Evolutionary conservation across 495 filamentous ascomycete genomes (phyloP).

Genomic region (Baudoinia panamericana): DNA sequence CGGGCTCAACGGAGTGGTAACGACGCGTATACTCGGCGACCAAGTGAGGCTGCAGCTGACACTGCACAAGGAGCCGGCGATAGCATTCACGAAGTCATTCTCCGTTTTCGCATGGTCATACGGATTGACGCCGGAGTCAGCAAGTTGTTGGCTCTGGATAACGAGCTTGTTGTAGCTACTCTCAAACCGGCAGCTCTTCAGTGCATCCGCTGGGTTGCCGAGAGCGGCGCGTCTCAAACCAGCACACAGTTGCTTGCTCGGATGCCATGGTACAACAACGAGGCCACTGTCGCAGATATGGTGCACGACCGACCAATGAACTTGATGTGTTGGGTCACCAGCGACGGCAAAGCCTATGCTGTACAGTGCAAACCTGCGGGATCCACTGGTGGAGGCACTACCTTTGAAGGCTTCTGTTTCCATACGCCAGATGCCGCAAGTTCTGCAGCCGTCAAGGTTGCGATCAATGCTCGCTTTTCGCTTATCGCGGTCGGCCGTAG

Average conservation of each 20-base stretch:
- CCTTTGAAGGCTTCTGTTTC: conserved; percentile 81
- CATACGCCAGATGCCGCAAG: conserved; percentile 51
- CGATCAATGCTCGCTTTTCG: conserved; percentile 90
- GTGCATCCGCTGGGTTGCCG: conserved; percentile 87
- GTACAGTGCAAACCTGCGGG: conserved; percentile 53
- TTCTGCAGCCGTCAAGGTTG: conserved; percentile 54
- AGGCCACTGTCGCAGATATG: conserved; percentile 66
- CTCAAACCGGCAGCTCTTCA: conserved; percentile 87
- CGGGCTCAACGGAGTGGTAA: conserved; percentile 60
- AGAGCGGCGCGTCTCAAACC: conserved; percentile 68
- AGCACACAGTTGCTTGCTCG: conserved; percentile 79
- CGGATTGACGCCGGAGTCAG: conserved; percentile 94
- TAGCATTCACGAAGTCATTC: conserved; percentile 70
- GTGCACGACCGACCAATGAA: conserved; percentile 97
- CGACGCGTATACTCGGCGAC: conserved; percentile 34
- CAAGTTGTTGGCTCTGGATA: conserved; percentile 75
- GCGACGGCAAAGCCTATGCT: conserved; percentile 79
- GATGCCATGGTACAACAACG: conserved; percentile 66
- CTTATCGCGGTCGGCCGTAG: conserved; percentile 75
- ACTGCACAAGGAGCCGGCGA: conserved; percentile 56
- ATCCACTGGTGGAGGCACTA: conserved; percentile 15
- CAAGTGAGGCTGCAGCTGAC: conserved; percentile 29
- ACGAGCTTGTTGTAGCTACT: conserved; percentile 88
- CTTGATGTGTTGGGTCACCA: conserved; percentile 83
- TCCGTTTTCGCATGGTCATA: conserved; percentile 94